phyloP scores from a whole-genome alignment of 305 asterid species.

The Fraxinus nigra region DNA sequence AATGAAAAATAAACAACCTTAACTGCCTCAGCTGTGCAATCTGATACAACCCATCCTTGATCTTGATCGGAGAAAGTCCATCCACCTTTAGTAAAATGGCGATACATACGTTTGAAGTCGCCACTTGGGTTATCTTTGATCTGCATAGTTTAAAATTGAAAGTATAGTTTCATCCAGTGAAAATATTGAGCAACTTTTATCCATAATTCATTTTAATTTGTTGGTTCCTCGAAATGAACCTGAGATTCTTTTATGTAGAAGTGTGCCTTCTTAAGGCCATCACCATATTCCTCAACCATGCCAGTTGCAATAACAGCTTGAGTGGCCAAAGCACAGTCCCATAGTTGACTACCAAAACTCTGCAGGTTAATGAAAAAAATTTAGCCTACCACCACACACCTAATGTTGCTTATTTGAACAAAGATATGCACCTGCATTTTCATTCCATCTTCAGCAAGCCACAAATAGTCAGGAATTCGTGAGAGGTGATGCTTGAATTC shows the following conservation, averaged over 20 bases:
- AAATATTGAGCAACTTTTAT: not conserved
- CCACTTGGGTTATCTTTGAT: slow-evolving; percentile 61
- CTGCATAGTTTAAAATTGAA: slow-evolving; percentile 24
- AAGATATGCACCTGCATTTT: slow-evolving; percentile 57
- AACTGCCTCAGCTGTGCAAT: slow-evolving; percentile 59
- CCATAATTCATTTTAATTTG: not conserved
- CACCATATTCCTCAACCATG: slow-evolving; percentile 76
- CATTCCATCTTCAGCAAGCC: slow-evolving; percentile 96
- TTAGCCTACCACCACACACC: not conserved
- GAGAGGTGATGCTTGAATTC: slow-evolving; percentile 77
- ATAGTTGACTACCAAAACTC: slow-evolving; percentile 74
- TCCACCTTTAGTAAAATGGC: slow-evolving; percentile 76
- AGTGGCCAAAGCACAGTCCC: slow-evolving; percentile 66
- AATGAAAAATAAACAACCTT: not conserved
- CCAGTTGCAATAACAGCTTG: slow-evolving; percentile 69
- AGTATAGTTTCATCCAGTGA: not conserved
- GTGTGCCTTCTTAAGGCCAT: slow-evolving; percentile 64
- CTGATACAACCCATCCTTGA: slow-evolving; percentile 89
- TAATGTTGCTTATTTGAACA: not conserved
- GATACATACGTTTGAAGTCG: slow-evolving; percentile 63
- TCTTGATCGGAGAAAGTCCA: slow-evolving; percentile 95
- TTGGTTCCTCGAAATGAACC: slow-evolving; percentile 25
- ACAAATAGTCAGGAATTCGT: slow-evolving; percentile 68
- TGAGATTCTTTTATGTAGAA: slow-evolving; percentile 72
- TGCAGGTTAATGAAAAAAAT: slow-evolving; percentile 12